These are phyloP conservation scores for Skeletonema potamos DNA, from an alignment of 108 stramenopile species.

Conservation along the genomic window DNA sequence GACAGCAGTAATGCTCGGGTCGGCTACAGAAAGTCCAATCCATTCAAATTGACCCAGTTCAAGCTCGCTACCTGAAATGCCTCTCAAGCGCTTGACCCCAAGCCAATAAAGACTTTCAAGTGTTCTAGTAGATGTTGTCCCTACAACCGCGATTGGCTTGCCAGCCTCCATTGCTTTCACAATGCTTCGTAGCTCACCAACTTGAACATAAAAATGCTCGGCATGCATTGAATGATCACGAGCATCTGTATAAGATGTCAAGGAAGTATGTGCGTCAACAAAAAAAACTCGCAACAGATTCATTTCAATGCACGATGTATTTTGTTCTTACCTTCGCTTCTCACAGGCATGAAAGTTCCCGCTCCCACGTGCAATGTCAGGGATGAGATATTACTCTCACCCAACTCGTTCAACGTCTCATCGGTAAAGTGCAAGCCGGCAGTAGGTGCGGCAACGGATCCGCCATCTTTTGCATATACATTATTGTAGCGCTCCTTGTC, in stretches of 20 bases:
- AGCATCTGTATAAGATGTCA: slow-evolving; percentile 26
- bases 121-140: slow-evolving; percentile 52
- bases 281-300: too few relatives aligned
- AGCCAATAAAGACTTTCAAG: slow-evolving; percentile 57
- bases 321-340: background rate
- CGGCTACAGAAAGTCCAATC: slow-evolving; percentile 14
- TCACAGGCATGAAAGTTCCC: slow-evolving; percentile 58
- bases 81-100: slow-evolving; percentile 38
- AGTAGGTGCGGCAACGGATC: slow-evolving; percentile 63
- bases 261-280: too few relatives aligned
- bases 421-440: slow-evolving; percentile 60
- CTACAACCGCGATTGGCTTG: slow-evolving; percentile 46
- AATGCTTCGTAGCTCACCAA: slow-evolving; percentile 29
- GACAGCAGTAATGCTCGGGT: slow-evolving; percentile 15
- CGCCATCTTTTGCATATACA: slow-evolving; percentile 48
- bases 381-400: slow-evolving; percentile 11
- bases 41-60: slow-evolving; percentile 47
- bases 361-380: slow-evolving; percentile 60
- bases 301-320: too few relatives aligned
- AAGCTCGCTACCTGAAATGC: slow-evolving; percentile 7
- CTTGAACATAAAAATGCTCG: slow-evolving; percentile 43
- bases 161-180: slow-evolving; percentile 30
- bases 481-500: slow-evolving; percentile 52
- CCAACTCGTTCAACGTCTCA: slow-evolving; percentile 28
- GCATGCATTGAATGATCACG: slow-evolving; percentile 55